phyloP scores from a whole-genome alignment of 2,329 filamentous ascomycete genomes.

The Sclerotinia sclerotiorum region DNA sequence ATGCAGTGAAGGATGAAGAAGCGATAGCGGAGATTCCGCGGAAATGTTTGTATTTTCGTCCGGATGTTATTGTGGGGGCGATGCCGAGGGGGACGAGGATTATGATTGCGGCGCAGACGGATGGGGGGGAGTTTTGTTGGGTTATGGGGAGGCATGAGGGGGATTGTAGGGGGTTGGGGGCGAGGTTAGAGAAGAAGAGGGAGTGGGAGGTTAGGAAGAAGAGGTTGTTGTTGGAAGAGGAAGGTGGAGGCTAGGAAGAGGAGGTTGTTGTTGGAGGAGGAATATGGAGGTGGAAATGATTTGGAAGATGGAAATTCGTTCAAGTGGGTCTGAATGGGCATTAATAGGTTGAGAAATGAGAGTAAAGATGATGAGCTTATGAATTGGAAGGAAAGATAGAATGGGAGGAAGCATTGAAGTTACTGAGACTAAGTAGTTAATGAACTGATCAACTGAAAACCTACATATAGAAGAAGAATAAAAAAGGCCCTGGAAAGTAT shows the following conservation, averaged over 20 bases:
- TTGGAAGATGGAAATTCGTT: neutral
- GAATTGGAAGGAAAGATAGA: no score
- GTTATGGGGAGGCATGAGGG: neutral
- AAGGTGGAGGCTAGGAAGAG: neutral
- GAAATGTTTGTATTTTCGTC: neutral
- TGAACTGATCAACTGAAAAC: no score
- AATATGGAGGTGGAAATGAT: neutral
- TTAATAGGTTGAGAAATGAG: no score
- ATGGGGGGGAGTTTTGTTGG: neutral
- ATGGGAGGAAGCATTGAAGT: no score
- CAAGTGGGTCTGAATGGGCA: neutral
- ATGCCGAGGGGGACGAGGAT: neutral
- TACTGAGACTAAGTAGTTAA: no score
- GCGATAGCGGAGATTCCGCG: neutral
- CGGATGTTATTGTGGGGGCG: neutral
- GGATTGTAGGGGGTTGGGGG: neutral
- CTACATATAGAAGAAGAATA: no score
- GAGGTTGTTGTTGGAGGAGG: neutral
- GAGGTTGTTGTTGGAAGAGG: neutral
- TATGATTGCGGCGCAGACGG: neutral
- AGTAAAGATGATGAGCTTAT: no score
- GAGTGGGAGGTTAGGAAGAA: neutral
- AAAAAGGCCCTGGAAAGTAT: no score
- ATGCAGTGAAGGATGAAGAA: neutral
- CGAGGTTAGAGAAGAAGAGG: neutral